Conservation (phyloP, 768 basidiomycete species). For the Boletus pseudo-olivaceus region DNA sequence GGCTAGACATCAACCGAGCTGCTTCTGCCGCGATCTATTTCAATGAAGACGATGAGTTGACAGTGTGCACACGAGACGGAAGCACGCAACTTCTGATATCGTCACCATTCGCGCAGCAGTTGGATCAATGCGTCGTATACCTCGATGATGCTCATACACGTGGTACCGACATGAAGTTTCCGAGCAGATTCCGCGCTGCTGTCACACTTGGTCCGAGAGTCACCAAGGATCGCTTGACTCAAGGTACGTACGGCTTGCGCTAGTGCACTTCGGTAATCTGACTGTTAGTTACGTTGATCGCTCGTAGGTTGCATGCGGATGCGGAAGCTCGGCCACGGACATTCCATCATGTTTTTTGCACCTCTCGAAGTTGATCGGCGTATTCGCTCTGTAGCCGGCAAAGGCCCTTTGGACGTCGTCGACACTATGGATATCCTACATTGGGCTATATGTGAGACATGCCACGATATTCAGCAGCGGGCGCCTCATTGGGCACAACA, state of each 20-base stretch:
- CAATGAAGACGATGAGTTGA: slow-evolving; percentile 31
- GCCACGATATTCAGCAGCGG: slow-evolving; percentile 36
- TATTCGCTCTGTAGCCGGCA: slow-evolving; percentile 32
- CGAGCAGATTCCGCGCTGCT: slow-evolving; percentile 31
- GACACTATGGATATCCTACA: slow-evolving; percentile 36
- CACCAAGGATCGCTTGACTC: slow-evolving; percentile 35
- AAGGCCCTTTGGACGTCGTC: background rate
- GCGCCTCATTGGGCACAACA: slow-evolving; percentile 44
- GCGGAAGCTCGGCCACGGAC: slow-evolving; percentile 46
- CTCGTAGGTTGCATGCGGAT: slow-evolving; percentile 53
- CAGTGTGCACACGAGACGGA: slow-evolving; percentile 31
- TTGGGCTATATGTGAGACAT: slow-evolving; percentile 47
- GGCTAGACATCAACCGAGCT: slow-evolving; percentile 33
- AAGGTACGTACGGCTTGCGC: slow-evolving; percentile 23
- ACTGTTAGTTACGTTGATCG: background rate
- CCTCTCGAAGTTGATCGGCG: slow-evolving; percentile 41
- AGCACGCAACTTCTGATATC: slow-evolving; percentile 25
- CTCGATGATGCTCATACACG: slow-evolving; percentile 41
- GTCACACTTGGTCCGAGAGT: slow-evolving; percentile 39
- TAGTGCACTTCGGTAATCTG: background rate
- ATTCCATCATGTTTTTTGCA: slow-evolving; percentile 48
- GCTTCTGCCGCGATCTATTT: slow-evolving; percentile 33
- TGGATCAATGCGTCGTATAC: slow-evolving; percentile 36
- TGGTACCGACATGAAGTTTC: slow-evolving; percentile 36
- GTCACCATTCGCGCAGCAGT: slow-evolving; percentile 33